Percentiles rank a stretch among this genome's conserved stretches.
Evolutionary conservation across 2,329 filamentous ascomycete genomes (phyloP).

Genomic region (Ophiostoma fasciatum): DNA sequence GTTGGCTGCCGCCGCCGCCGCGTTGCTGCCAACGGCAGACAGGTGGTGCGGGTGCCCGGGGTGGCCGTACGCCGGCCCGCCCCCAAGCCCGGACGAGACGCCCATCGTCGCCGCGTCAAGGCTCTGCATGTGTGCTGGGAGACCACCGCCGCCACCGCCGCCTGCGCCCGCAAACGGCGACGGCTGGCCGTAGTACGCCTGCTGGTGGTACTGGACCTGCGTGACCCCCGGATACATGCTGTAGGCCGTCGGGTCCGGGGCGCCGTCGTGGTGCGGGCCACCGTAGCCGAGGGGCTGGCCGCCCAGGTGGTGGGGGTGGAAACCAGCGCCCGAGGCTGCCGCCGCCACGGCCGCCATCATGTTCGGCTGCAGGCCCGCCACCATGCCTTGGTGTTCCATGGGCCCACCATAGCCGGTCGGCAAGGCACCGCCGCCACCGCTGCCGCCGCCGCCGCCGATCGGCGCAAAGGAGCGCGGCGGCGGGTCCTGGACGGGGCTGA

Average conservation of each 20-base stretch:
- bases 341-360: constrained; percentile 1
- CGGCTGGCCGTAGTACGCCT: constrained; percentile 7
- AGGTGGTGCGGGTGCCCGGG: too few species aligned
- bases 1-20: too few species aligned
- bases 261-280: too few species aligned
- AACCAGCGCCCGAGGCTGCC: background rate
- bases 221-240: constrained; percentile 10
- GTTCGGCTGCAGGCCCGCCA: constrained; percentile 5
- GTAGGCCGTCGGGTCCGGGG: constrained; percentile 11
- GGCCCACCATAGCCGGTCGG: too few species aligned
- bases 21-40: background rate
- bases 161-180: constrained; percentile 8
- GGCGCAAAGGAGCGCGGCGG: constrained; percentile 25
- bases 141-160: background rate
- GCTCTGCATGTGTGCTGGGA: constrained; percentile 11
- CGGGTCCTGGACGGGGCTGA: constrained; percentile 50
- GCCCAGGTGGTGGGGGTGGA: constrained; percentile 5
- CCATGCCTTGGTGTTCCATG: constrained; percentile 3
- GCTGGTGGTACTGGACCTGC: constrained; percentile 10
- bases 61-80: constrained; percentile 12
- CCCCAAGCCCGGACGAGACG: constrained; percentile 8
- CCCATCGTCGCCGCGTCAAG: constrained; percentile 11
- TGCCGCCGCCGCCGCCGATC: too few species aligned
- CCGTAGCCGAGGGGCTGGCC: constrained; percentile 10
- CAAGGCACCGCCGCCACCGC: too few species aligned